Evolutionary conservation across 2,329 filamentous ascomycete species (phyloP).

Genomic region (Aspergillus aculeatinus): DNA sequence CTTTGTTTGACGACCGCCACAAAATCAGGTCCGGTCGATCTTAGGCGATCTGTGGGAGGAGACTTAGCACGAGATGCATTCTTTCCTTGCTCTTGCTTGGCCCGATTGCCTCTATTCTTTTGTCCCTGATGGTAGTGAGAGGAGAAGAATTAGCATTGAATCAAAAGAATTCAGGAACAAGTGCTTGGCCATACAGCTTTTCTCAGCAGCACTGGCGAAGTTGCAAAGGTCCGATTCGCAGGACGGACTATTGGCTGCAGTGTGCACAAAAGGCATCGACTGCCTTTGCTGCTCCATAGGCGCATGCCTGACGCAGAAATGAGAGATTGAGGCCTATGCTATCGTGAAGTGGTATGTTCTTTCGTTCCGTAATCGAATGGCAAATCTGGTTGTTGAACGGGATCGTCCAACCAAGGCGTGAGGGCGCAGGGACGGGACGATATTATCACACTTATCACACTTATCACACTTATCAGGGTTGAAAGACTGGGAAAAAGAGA

Average conservation of each 20-base stretch:
- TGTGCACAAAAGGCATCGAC: constrained; percentile 44
- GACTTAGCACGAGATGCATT: too few species aligned
- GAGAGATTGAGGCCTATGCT: neutral
- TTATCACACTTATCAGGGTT: neutral
- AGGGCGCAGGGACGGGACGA: neutral
- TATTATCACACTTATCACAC: too few species aligned
- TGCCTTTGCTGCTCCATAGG: constrained; percentile 36
- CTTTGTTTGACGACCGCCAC: constrained; percentile 25
- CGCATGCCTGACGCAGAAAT: constrained; percentile 38
- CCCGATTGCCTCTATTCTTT: too few species aligned
- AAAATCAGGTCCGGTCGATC: constrained; percentile 25
- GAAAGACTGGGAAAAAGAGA: neutral
- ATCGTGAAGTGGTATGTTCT: neutral
- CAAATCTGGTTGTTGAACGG: neutral
- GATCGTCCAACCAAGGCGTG: neutral
- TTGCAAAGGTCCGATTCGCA: constrained; percentile 32
- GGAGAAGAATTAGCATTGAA: too few species aligned
- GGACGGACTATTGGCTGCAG: constrained; percentile 34
- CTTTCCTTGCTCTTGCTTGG: too few species aligned
- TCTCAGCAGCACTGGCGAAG: constrained; percentile 27
- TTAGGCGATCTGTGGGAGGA: too few species aligned
- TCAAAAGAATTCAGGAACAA: neutral
- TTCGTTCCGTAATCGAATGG: neutral
- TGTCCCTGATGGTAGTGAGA: too few species aligned
- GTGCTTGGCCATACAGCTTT: neutral